These are phyloP conservation scores for Zizania latifolia DNA, from an alignment of 176 grass and related monocot genomes.

Conservation along the genomic window DNA sequence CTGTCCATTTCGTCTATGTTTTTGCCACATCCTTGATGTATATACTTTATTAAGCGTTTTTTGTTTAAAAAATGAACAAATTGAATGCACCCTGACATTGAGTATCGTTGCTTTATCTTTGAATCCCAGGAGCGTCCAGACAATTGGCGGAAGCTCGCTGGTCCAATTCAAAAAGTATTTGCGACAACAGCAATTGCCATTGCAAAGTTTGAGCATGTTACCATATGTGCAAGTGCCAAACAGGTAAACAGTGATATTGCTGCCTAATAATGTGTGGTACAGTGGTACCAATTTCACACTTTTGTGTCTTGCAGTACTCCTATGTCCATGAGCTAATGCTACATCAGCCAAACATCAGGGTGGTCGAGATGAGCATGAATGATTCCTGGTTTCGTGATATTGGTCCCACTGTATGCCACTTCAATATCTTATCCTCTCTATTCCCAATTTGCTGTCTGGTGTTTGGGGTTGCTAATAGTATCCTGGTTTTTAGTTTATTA, in stretches of 20 bases:
- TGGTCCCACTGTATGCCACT: constrained; percentile 65
- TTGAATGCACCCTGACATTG: not conserved
- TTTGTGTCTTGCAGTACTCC: constrained; percentile 41
- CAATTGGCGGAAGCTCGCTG: constrained; percentile 74
- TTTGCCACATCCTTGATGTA: not conserved
- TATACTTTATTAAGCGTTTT: too few relatives aligned
- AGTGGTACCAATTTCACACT: not conserved
- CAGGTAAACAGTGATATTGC: constrained; percentile 40
- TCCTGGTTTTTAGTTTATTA: constrained; percentile 56
- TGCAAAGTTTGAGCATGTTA: constrained; percentile 81
- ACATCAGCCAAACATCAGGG: constrained; percentile 55
- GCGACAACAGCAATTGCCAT: constrained; percentile 51
- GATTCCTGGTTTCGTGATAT: constrained; percentile 96
- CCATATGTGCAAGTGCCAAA: constrained; percentile 58
- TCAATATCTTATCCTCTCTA: not conserved
- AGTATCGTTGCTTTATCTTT: not conserved
- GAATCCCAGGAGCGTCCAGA: constrained; percentile 70
- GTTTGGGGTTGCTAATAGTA: constrained; percentile 27
- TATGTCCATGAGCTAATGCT: constrained; percentile 48
- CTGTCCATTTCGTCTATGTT: not conserved
- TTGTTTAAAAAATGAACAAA: not conserved
- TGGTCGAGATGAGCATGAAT: constrained; percentile 97
- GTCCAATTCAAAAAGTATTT: constrained; percentile 55
- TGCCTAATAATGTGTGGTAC: not conserved
- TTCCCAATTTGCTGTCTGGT: not conserved